These are phyloP conservation scores for Lizonia empirigonia DNA, from an alignment of 2,329 filamentous ascomycete genomes.

Conservation along the genomic window DNA sequence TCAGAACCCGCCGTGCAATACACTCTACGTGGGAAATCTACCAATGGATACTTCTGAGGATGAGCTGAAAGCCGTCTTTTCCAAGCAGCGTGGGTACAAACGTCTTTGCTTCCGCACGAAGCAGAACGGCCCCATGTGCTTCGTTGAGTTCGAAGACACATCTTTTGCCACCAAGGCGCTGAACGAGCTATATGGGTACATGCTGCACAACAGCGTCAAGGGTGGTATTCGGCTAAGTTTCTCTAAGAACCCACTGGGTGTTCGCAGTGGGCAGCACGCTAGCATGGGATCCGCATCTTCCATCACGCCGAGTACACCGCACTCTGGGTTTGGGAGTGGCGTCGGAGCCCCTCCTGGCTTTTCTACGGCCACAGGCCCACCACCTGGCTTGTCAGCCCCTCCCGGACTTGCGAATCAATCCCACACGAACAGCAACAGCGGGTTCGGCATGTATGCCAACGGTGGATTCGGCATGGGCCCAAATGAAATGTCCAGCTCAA, in stretches of 20 bases:
- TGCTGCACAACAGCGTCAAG: conserved; percentile 88
- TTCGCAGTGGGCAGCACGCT: conserved; percentile 74
- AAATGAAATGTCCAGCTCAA: conserved; percentile 44
- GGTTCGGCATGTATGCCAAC: conserved; percentile 47
- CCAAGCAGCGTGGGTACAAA: conserved; percentile 92
- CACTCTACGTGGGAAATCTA: conserved; percentile 95
- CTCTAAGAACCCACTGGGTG: conserved; percentile 94
- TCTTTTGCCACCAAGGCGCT: conserved; percentile 90
- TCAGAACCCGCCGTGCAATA: conserved; percentile 97
- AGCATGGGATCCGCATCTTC: conserved; percentile 58
- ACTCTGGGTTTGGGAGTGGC: conserved; percentile 63
- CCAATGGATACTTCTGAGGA: conserved; percentile 93
- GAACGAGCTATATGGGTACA: conserved; percentile 84
- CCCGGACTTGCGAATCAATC: conserved; percentile 64
- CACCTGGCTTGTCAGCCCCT: conserved; percentile 78
- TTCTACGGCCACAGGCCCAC: conserved; percentile 73
- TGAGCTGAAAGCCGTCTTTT: conserved; percentile 92
- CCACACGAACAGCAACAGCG: conserved; percentile 38
- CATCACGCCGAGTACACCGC: conserved; percentile 57
- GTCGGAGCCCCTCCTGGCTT: conserved; percentile 64
- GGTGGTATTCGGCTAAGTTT: conserved; percentile 95
- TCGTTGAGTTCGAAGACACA: conserved; percentile 96
- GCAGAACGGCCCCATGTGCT: conserved; percentile 96
- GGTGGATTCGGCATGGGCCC: conserved; percentile 43
- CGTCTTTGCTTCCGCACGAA: conserved; percentile 94